phyloP scores from a whole-genome alignment of 2,329 filamentous ascomycete genomes.

The Chrysosporium queenslandicum region DNA sequence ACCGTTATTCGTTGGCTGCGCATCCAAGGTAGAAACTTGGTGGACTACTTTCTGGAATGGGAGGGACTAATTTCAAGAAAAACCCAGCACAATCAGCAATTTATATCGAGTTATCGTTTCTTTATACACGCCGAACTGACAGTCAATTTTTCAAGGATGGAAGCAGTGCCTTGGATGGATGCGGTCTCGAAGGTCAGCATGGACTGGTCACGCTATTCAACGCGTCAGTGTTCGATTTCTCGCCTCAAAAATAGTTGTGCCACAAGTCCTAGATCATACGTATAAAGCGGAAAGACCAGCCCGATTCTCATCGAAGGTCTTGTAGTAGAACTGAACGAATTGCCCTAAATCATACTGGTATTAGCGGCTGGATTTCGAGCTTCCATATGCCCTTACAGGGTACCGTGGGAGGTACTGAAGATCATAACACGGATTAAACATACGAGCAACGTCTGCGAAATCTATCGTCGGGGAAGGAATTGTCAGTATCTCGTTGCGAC shows the following conservation, averaged over 20 bases:
- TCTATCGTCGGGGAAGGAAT: conserved; percentile 21
- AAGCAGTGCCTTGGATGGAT: conserved; percentile 51
- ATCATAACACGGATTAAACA: conserved; percentile 18
- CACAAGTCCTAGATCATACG: conserved; percentile 52
- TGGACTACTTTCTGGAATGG: conserved; percentile 77
- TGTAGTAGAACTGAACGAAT: conserved; percentile 87
- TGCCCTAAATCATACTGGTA: conserved; percentile 49
- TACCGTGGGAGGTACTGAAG: background rate
- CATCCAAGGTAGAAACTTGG: conserved; percentile 65
- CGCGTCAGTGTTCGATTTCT: background rate
- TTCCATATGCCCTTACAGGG: background rate
- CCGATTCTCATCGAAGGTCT: conserved; percentile 69
- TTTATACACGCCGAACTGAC: conserved; percentile 43
- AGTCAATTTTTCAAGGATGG: conserved; percentile 69
- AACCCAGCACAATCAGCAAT: background rate
- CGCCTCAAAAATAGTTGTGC: too few relatives aligned
- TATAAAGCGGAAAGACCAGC: conserved; percentile 60
- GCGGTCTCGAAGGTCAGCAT: conserved; percentile 87
- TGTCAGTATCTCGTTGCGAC: background rate
- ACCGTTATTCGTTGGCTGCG: conserved; percentile 62
- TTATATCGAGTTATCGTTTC: background rate
- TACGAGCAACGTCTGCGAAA: conserved; percentile 34
- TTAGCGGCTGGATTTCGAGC: background rate
- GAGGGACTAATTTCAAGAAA: conserved; percentile 48
- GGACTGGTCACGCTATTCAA: conserved; percentile 59